Conservation (phyloP, 192 early-diverging fungal species). For the Coemansia biformis region DNA sequence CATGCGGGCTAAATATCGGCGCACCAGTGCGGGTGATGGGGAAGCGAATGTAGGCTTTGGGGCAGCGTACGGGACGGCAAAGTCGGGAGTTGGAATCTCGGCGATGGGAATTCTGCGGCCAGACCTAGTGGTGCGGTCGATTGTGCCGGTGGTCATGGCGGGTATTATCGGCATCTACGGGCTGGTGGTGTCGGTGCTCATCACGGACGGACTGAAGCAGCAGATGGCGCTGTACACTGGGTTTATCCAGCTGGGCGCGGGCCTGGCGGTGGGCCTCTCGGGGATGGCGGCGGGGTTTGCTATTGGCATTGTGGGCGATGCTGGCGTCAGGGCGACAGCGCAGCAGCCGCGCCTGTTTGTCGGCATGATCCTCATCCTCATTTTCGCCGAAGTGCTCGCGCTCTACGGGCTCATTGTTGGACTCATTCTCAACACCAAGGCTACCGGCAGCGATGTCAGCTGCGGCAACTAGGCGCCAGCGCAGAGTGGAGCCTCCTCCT, state of each 20-base stretch:
- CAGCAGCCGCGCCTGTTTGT: conserved; percentile 79
- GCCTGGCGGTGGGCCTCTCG: conserved; percentile 73
- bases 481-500: neutral
- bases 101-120: conserved; percentile 83
- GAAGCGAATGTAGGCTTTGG: conserved; percentile 75
- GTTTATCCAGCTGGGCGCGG: conserved; percentile 77
- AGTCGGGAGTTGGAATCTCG: conserved; percentile 83
- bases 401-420: conserved; percentile 83
- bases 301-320: conserved; percentile 86
- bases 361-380: conserved; percentile 81
- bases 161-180: conserved; percentile 99
- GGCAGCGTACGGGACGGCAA: conserved; percentile 89
- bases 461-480: conserved; percentile 36
- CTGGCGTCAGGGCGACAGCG: conserved; percentile 75
- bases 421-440: conserved; percentile 80
- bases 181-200: conserved; percentile 91
- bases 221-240: conserved; percentile 66
- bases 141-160: conserved; percentile 95
- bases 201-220: conserved; percentile 71
- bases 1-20: too few species aligned
- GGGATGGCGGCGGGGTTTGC: conserved; percentile 88
- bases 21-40: too few species aligned
- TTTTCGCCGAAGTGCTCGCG: conserved; percentile 86
- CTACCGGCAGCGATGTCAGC: conserved; percentile 46
- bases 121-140: conserved; percentile 80